Base-by-base conservation (phyloP, 1,139 yeast species). In the Zhuliangozyma blackwelliae region DNA sequence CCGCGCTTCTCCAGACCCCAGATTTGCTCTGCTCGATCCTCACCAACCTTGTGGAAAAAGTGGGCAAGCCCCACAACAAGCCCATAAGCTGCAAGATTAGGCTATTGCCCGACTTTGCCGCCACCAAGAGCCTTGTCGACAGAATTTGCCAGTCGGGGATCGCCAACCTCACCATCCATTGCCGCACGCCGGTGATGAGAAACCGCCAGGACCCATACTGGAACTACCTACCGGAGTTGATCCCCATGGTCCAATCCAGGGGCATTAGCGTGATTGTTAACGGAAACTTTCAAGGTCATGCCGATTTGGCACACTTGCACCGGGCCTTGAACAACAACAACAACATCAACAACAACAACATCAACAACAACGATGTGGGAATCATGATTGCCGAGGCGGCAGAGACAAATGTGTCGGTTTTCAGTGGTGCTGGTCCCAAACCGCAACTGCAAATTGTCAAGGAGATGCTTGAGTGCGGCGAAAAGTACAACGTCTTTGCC, bases 301-400 rank as follows among this genome's bases (percentile, higher is more conserved):
- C 55, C 10, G 94, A 90, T 43, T 77, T 75, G 45, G 46, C 52
- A n/a, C 62, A 64, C 26, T 52, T 90, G 33, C 81, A 78, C 48
- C 49, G 59, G 7, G 61, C 61, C 20, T 77, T 75, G 51, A 79
- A 80, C 0, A 64, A 70, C 2, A 75, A 75, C 39, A 59, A 54
- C 10, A 5, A 21, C 7, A n/a, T n/a, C n/a, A n/a, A n/a, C n/a
- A n/a, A n/a, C n/a, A n/a, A n/a, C n/a, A n/a, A n/a, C n/a, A 79
- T 80, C 0, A 79, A 80, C 0, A 64, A 70, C 39, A 59, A 54
- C 10, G 9, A 22, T 7, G 48, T 82, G 10, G 96, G 97, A 2
- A 92, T 88, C 7, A 92, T 92, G 98, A 81, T 90, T 48, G 98
- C 97, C 1, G 85, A 89, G 35, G 79, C 81, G 25, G 97, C 97